Evolutionary conservation across 2,329 filamentous ascomycete species (phyloP), one percentile per base, ranked within the genome.

Genomic region (Colletotrichum nymphaeae): DNA sequence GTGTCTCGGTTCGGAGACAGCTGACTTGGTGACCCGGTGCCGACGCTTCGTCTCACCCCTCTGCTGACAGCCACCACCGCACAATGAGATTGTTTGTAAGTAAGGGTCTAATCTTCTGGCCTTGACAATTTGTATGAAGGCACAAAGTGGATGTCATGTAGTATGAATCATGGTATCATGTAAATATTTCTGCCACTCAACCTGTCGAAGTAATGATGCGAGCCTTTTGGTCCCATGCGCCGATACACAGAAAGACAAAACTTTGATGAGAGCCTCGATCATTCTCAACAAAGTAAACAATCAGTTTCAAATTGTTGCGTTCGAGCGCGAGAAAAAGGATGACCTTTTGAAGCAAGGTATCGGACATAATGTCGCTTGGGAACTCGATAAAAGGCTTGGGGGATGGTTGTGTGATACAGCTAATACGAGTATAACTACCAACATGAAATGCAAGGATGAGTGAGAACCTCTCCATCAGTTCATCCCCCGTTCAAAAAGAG

Each of bases 21-120:
- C 69, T 72, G 69, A 35, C 59, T 49, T 35, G 52, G 42, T 59
- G 37, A 32, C 30, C 69, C n/a, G 67, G 59, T 69, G 66, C 59
- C 59, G 42, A 26, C n/a, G 11, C 30, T 32, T 11, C 55, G 66
- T 56, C 59, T 65, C 66, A 56, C 66, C 26, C 16, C 37, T 28
- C 19, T 5, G 32, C 32, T 35, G n/a, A 22, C 57, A 28, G 42
- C 57, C 46, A 24, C 32, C 11, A 16, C 14, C 37, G 37, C 7
- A 16, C n/a, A 26, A 37, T 22, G 14, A 55, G 9, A 26, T 37
- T 2, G 28, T 35, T 4, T 19, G 11, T 11, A 4, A 14, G 14
- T 28, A 6, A 8, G 14, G 5, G 5, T 46, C 14, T 46, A 19
- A 46, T 16, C 4, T 7, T 19, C 2, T 46, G 16, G 5, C 3